Evolutionary conservation across 1,139 yeast species (phyloP), one percentile per base, ranked within the genome.

Genomic region (Oligophagozyma castellii): DNA sequence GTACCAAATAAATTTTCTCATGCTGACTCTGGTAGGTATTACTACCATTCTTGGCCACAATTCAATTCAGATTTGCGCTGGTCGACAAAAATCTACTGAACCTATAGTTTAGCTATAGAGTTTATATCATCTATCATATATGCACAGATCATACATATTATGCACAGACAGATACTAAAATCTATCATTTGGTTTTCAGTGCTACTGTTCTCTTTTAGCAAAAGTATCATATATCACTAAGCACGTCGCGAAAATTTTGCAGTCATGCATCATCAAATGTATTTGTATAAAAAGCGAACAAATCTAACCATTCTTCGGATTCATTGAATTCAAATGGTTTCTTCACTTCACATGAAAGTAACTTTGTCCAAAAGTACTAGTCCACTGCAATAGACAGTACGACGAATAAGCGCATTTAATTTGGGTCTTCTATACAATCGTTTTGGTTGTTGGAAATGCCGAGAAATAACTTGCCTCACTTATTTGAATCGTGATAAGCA

Each of bases 381-480:
- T 56, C 62, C 61, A 45, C 55, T 56, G 53, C 58, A 46, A 41
- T 57, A 58, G 64, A 59, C 64, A 59, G 64, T 59, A 56, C 63
- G 61, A 43, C 48, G 42, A 40, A 38, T 44, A 46, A 48, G 44
- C n/a, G n/a, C 31, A 31, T 37, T 23, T 23, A 11, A 24, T 24
- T 24, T 23, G 29, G 14, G 19, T 12, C 14, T 21, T 24, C 23
- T 19, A 26, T 20, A 18, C 20, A 10, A 10, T 18, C 20, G 8
- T 10, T 18, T 18, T 18, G 20, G 20, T 18, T 18, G 8, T 18
- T 18, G 8, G 8, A 7, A 18, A 10, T 7, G 7, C 8, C 20
- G 20, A 10, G 7, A 18, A 18, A 10, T 10, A 7, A 10, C 10
- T 7, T 18, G 7, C 20, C 10, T 18, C 20, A 18, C 20, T 7